Base-by-base conservation (phyloP, 2,329 filamentous ascomycete species). In the Pseudocercospora macadamiae region DNA sequence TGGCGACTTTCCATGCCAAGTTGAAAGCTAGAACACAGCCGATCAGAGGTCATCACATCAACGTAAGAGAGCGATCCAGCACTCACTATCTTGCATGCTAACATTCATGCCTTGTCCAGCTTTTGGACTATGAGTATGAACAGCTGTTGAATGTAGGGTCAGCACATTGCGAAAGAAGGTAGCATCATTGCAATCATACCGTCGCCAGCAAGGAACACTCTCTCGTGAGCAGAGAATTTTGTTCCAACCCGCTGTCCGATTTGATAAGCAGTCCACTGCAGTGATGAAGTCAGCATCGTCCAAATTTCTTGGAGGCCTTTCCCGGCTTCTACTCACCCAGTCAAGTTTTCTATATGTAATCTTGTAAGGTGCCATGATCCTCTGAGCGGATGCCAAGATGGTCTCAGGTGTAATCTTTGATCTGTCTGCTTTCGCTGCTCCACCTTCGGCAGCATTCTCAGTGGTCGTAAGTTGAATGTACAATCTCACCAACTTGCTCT, bases 261-360 rank as follows among this genome's bases (percentile, higher is more conserved):
- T 44, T 89, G 87, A 66, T 91, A 91, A 1, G 89, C 88, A 0
- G 89, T 89, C 75, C 85, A 91, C 89, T 88, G 90, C 67, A 89
- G 86, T 1, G n/a, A 32, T 16, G 9, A 26, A 18, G 8, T 18
- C 28, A 12, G 4, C 19, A 19, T 37, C 18, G 7, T 18, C 23
- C 1, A 21, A 26, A 16, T 30, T 8, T 21, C 8, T n/a, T n/a
- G 44, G 23, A 8, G 5, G 39, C 8, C 14, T 21, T 26, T n/a
- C n/a, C n/a, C n/a, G 36, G 26, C 21, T 44, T 47, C 32, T n/a
- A 3, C 54, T 49, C 48, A 36, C 30, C 37, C 39, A 54, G 44
- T 51, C 59, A 26, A 56, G 58, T 54, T 52, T 59, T 28, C 82
- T 73, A 66, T 87, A 88, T 0, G 79, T 78, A 1, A 91, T 70